Percentiles rank a stretch among this genome's conserved stretches.
Conservation (phyloP, 202 grass and related monocot species). For the Brachypodium distachyon region DNA sequence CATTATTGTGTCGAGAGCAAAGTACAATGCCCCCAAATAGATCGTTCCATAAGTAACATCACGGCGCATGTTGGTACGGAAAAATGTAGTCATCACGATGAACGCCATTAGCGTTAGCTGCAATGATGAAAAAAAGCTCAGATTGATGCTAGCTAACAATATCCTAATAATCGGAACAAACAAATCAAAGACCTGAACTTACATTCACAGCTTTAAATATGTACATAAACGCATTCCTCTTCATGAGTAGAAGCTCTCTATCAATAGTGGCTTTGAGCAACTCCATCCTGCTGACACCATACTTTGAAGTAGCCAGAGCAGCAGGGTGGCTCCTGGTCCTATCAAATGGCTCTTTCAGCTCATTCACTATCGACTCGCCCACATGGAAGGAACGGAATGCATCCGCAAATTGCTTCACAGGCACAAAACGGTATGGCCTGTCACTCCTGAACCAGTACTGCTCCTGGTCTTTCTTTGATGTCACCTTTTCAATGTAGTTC, state of each 20-base stretch:
- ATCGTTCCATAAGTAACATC: slow-evolving; percentile 30
- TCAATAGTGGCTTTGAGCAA: slow-evolving; percentile 73
- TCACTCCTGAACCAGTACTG: slow-evolving; percentile 71
- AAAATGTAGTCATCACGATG: slow-evolving; percentile 77
- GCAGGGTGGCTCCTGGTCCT: slow-evolving; percentile 78
- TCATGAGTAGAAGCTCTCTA: slow-evolving; percentile 89
- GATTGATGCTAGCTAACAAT: neutral
- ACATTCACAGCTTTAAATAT: slow-evolving; percentile 79
- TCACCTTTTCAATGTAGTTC: slow-evolving; percentile 58
- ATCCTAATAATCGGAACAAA: slow-evolving; percentile 4
- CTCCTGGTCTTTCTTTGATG: slow-evolving; percentile 90
- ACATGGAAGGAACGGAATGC: slow-evolving; percentile 70
- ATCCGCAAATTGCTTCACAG: slow-evolving; percentile 84
- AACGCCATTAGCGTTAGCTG: slow-evolving; percentile 76
- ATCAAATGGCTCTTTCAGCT: slow-evolving; percentile 72
- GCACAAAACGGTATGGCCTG: slow-evolving; percentile 61
- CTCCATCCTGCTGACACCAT: slow-evolving; percentile 63
- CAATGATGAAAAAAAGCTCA: slow-evolving; percentile 19
- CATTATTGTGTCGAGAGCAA: slow-evolving; percentile 65
- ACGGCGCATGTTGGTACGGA: slow-evolving; percentile 67
- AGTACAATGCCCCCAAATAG: slow-evolving; percentile 77
- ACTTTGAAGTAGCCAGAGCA: slow-evolving; percentile 73
- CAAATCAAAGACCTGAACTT: slow-evolving; percentile 17
- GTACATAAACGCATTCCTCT: slow-evolving; percentile 92
- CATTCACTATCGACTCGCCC: slow-evolving; percentile 40